phyloP scores from a whole-genome alignment of 2,329 filamentous ascomycete species.

The Curvularia verruculosa region DNA sequence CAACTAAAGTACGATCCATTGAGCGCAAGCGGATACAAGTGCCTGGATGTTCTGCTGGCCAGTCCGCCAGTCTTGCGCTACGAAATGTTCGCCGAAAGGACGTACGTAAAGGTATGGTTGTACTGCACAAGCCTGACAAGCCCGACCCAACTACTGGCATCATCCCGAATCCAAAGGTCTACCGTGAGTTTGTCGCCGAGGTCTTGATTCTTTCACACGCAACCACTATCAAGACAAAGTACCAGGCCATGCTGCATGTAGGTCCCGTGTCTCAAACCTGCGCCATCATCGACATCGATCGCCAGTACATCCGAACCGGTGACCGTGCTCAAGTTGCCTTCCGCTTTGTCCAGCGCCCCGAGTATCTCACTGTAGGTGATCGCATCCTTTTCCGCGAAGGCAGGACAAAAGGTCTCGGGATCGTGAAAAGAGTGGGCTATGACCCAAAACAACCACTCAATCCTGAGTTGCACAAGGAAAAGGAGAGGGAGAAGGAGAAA shows the following conservation, averaged over 20 bases:
- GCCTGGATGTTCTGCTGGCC: conserved; percentile 85
- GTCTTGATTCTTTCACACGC: conserved; percentile 95
- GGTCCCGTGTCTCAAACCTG: conserved; percentile 95
- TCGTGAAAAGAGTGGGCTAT: conserved; percentile 90
- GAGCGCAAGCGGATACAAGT: conserved; percentile 92
- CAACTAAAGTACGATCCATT: conserved; percentile 87
- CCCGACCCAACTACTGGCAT: conserved; percentile 53
- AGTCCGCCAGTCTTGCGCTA: conserved; percentile 89
- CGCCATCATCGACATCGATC: conserved; percentile 95
- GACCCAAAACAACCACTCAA: conserved; percentile 64
- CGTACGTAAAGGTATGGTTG: conserved; percentile 97
- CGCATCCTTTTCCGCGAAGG: conserved; percentile 92
- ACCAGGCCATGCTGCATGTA: conserved; percentile 98
- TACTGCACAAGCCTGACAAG: conserved; percentile 80
- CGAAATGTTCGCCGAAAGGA: conserved; percentile 88
- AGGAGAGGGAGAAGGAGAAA: conserved; percentile 24
- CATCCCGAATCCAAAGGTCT: conserved; percentile 56
- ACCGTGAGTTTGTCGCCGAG: conserved; percentile 65
- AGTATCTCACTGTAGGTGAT: conserved; percentile 89
- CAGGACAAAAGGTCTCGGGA: conserved; percentile 90
- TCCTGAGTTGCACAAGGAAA: conserved; percentile 34
- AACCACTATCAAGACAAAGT: conserved; percentile 95
- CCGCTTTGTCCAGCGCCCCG: conserved; percentile 89
- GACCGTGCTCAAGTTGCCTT: conserved; percentile 95
- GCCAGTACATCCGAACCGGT: conserved; percentile 92